These are phyloP conservation scores for Metschnikowia continentalis DNA, from an alignment of 805 yeast genomes.

Conservation along the genomic window DNA sequence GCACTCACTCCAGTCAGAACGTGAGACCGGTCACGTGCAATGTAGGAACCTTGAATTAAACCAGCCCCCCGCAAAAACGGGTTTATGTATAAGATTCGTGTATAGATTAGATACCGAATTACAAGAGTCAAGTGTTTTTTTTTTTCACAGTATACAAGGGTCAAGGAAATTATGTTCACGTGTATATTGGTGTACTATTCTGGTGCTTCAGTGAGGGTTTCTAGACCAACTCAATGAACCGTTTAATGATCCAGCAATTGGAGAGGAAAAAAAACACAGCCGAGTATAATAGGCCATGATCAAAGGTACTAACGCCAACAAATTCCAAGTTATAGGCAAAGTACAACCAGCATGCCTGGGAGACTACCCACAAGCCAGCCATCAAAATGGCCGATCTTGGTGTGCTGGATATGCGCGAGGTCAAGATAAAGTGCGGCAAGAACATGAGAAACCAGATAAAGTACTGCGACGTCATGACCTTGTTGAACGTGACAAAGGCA, in stretches of 20 bases:
- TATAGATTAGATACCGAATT: too few species aligned
- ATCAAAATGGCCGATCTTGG: slow-evolving; percentile 36
- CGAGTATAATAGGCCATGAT: slow-evolving; percentile 52
- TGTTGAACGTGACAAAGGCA: slow-evolving; percentile 42
- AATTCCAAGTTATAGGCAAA: slow-evolving; percentile 81
- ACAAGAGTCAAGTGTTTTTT: too few species aligned
- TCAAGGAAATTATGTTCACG: too few species aligned
- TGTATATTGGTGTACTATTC: too few species aligned
- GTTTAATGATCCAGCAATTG: slow-evolving; percentile 58
- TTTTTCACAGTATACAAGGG: too few species aligned
- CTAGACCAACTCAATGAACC: slow-evolving; percentile 38
- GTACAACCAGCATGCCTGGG: slow-evolving; percentile 76
- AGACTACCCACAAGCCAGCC: slow-evolving; percentile 55
- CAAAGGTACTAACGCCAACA: slow-evolving; percentile 62
- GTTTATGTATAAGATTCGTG: too few species aligned
- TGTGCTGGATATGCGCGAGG: slow-evolving; percentile 28
- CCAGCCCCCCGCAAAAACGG: too few species aligned
- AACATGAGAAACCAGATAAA: slow-evolving; percentile 91
- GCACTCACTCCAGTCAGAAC: not conserved
- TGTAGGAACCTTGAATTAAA: too few species aligned
- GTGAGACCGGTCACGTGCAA: slow-evolving; percentile 8
- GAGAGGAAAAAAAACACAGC: slow-evolving; percentile 56
- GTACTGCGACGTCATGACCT: slow-evolving; percentile 88
- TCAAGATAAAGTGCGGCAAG: slow-evolving; percentile 65
- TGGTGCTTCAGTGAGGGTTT: too few species aligned